Evolutionary conservation across 306 rosid genomes (phyloP).

Genomic region (Rubus parviflorus): DNA sequence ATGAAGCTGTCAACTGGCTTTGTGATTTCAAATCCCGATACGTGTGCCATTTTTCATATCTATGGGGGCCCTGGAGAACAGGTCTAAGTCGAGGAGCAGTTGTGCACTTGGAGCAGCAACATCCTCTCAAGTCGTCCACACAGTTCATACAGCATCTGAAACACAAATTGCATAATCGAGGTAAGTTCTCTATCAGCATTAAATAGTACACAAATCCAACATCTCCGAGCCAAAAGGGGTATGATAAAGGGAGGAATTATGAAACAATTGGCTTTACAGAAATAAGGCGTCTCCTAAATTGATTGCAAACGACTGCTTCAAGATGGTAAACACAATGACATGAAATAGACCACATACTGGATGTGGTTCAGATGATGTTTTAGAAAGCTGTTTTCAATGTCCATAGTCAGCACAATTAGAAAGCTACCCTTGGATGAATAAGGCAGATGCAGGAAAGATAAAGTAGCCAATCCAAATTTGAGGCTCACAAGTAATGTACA

Average conservation of each 20-base stretch:
- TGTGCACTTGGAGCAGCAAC: slow-evolving; percentile 75
- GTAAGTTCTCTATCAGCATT: neutral
- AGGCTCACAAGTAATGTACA: neutral
- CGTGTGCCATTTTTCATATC: slow-evolving; percentile 79
- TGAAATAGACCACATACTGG: neutral
- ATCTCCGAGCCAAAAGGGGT: slow-evolving; percentile 1
- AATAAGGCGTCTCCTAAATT: neutral
- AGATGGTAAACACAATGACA: neutral
- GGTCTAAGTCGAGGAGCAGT: slow-evolving; percentile 83
- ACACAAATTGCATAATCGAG: slow-evolving; percentile 7
- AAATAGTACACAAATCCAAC: neutral
- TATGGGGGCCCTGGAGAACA: slow-evolving; percentile 53
- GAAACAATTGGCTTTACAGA: neutral
- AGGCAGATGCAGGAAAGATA: neutral
- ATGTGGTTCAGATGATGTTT: neutral
- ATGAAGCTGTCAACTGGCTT: slow-evolving; percentile 37
- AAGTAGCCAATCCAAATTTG: neutral
- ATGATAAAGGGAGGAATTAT: neutral
- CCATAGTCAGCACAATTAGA: neutral
- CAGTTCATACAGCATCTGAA: slow-evolving; percentile 77
- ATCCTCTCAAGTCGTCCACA: slow-evolving; percentile 61
- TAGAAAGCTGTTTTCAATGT: neutral
- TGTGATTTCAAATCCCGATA: slow-evolving; percentile 59
- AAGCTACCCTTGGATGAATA: too few relatives aligned
- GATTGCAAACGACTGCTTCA: neutral